Conservation (phyloP, 306 rosid species). For the Ceratonia siliqua region DNA sequence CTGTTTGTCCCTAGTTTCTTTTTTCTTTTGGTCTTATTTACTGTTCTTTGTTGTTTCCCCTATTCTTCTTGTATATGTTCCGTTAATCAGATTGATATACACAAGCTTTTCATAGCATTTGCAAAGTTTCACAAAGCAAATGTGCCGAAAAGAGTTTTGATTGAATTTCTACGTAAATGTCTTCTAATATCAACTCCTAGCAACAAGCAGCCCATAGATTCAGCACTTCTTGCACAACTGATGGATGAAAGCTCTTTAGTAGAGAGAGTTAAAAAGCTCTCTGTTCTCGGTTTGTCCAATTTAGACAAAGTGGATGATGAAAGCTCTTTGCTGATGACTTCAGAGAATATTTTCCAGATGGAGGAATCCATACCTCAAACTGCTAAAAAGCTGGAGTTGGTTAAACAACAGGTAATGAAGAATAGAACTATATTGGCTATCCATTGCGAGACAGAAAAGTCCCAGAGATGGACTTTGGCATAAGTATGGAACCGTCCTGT, state of each 20-base stretch:
- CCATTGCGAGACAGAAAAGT: slow-evolving; percentile 33
- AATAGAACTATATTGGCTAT: slow-evolving; percentile 27
- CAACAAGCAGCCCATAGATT: slow-evolving; percentile 62
- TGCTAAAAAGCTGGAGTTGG: slow-evolving; percentile 57
- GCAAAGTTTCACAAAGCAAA: no score
- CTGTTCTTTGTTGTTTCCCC: no score
- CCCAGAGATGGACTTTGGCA: slow-evolving; percentile 62
- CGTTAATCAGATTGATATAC: no score
- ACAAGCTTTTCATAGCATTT: no score
- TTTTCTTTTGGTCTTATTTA: no score
- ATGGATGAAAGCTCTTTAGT: slow-evolving; percentile 50
- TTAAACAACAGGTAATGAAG: slow-evolving; percentile 52
- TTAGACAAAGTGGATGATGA: slow-evolving; percentile 35
- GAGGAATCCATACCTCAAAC: slow-evolving; percentile 64
- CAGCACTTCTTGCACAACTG: slow-evolving; percentile 62
- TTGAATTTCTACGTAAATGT: slow-evolving; percentile 63
- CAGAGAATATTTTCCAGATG: slow-evolving; percentile 39
- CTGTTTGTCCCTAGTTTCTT: no score
- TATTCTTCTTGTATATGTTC: no score
- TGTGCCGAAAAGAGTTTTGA: slow-evolving; percentile 51
- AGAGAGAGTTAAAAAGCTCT: slow-evolving; percentile 55
- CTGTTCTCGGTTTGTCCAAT: slow-evolving; percentile 44
- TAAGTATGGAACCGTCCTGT: slow-evolving; percentile 92
- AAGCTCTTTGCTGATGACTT: slow-evolving; percentile 30
- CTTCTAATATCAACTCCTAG: slow-evolving; percentile 57